Evolutionary conservation across 2,329 filamentous ascomycete species (phyloP), one percentile per base, ranked within the genome.

Genomic region (Trichoderma sp.): DNA sequence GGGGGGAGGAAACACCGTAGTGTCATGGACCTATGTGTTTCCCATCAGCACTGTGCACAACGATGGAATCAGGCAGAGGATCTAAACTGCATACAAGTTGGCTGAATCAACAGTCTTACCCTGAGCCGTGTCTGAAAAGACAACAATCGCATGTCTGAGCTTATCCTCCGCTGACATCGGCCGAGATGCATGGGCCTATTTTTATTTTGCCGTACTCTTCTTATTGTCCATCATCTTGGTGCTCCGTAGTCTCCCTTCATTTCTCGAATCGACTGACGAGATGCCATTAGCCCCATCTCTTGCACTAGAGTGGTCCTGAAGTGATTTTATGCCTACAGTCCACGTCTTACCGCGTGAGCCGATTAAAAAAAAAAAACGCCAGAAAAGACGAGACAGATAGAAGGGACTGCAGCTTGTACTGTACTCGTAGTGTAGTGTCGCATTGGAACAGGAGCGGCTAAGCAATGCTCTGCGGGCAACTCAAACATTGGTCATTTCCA

Each of bases 311-410:
- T 41, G 53, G 50, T 60, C 21, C 67, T 56, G 24, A 29, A 45
- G 16, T 35, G 33, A 62, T 62, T 24, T 24, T 14, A 38, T 33
- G 31, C 21, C 14, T 27, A 35, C 18, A 16, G 12, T 64, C 14
- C 69, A 53, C 38, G 53, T 63, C 56, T 75, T 63, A 63, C 72
- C 63, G 63, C 65, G 72, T 24, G 72, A 75, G 65, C 72, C 72
- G 65, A 38, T 45, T n/a, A 27, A 29, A 60, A 67, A 74, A 27
- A 27, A 68, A 59, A 60, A 56, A 24, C 12, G 56, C 27, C 21
- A 35, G 18, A 64, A 31, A 33, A 63, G 29, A 65, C 62, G 29
- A 62, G 29, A 45, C 18, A 62, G 29, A 62, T 8, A 21, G 4
- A 38, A 16, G 35, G 35, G 35, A 63, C 11, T 63, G 59, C 18